Percentiles rank a stretch among this genome's conserved stretches.
Evolutionary conservation across 2,329 filamentous ascomycete species (phyloP).

Genomic region (Fusarium sororula): DNA sequence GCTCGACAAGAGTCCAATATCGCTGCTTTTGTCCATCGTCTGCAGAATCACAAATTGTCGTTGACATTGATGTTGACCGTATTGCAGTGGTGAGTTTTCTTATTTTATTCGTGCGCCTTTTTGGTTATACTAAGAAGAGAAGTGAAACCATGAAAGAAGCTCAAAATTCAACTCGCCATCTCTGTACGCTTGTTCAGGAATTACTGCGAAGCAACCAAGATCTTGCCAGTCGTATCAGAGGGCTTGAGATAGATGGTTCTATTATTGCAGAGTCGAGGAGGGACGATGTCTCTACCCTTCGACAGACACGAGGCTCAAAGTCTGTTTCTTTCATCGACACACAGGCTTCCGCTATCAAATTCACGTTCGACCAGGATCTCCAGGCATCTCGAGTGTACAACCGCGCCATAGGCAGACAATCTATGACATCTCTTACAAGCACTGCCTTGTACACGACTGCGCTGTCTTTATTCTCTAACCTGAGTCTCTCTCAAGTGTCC

Average conservation of each 20-base stretch:
- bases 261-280: not conserved
- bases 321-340: not conserved
- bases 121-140: not conserved
- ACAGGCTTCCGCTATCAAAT: not conserved
- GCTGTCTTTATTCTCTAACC: not conserved
- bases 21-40: not conserved
- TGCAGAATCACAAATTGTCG: not conserved
- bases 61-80: not conserved
- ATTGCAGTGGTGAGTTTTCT: not conserved
- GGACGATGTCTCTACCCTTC: not conserved
- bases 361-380: not conserved
- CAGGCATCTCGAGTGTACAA: not conserved
- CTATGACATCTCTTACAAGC: not conserved
- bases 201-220: not conserved
- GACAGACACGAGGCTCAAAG: not conserved
- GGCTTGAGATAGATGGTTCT: not conserved
- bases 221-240: not conserved
- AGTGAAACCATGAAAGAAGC: not conserved
- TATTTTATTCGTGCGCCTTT: fast-evolving
- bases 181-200: not conserved
- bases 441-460: not conserved
- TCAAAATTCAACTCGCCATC: not conserved
- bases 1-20: not conserved
- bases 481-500: not conserved
- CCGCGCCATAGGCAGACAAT: not conserved